phyloP scores from a whole-genome alignment of 805 yeast species.

The Wickerhamiella hasegawae region DNA sequence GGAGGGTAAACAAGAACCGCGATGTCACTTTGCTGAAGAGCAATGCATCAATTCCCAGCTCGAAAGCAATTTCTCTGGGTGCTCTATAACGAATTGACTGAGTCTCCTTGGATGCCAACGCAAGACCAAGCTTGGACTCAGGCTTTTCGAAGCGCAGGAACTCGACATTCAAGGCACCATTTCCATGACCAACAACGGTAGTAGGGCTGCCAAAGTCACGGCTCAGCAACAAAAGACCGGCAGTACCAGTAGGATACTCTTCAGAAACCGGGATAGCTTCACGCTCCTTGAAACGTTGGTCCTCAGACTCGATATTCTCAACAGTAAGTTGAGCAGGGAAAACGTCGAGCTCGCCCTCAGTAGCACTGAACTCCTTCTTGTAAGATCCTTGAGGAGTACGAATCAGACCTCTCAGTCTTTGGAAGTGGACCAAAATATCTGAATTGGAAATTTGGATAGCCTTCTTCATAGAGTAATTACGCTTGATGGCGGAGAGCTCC shows the following conservation, averaged over 20 bases:
- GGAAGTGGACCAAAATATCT: conserved; percentile 49
- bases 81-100: conserved; percentile 44
- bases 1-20: conserved; percentile 42
- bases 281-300: conserved; percentile 53
- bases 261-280: conserved; percentile 63
- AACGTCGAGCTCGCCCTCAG: conserved; percentile 26
- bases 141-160: conserved; percentile 15
- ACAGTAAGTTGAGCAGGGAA: conserved; percentile 76
- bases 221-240: conserved; percentile 68
- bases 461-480: conserved; percentile 28
- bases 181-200: conserved; percentile 26
- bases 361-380: conserved; percentile 48
- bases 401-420: conserved; percentile 59
- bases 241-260: conserved; percentile 62
- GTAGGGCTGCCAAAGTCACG: conserved; percentile 72
- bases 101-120: conserved; percentile 41
- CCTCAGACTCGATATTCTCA: conserved; percentile 55
- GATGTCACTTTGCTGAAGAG: conserved; percentile 70
- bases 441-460: conserved; percentile 48
- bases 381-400: conserved; percentile 60
- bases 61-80: conserved; percentile 45
- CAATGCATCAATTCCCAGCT: conserved; percentile 39
- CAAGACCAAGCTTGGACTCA: conserved; percentile 54
- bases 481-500: conserved; percentile 25
- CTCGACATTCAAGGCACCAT: conserved; percentile 21